These are phyloP conservation scores for Globisporangium echinulatum DNA, from an alignment of 352 stramenopile genomes.

Conservation along the genomic window DNA sequence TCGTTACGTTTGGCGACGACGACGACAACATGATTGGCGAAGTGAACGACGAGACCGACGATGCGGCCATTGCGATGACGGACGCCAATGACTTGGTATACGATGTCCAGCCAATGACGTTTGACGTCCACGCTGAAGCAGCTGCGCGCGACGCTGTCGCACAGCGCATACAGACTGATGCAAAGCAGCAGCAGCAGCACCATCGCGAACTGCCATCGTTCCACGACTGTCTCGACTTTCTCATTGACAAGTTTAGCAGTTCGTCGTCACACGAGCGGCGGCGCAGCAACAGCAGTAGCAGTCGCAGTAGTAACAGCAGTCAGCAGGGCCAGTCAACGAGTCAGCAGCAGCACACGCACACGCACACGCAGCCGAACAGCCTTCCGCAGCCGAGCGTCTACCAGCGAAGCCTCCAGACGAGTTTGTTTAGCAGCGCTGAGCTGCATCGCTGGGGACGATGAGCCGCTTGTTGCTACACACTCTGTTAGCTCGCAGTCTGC, in stretches of 20 bases:
- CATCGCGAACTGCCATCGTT: conserved; percentile 12
- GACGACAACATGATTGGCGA: conserved; percentile 2
- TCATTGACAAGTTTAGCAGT: conserved; percentile 12
- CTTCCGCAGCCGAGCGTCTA: no score
- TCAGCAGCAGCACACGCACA: no score
- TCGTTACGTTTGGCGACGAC: conserved; percentile 9
- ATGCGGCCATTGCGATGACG: background rate
- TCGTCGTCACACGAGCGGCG: conserved; percentile 1
- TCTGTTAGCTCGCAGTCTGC: background rate
- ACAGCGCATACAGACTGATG: background rate
- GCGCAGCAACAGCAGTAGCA: background rate
- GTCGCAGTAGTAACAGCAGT: background rate
- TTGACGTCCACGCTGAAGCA: conserved; percentile 4
- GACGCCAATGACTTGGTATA: background rate
- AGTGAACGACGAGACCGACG: background rate
- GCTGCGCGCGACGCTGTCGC: background rate
- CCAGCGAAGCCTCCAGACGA: no score
- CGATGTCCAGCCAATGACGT: background rate
- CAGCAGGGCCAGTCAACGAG: no score
- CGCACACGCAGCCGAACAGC: no score
- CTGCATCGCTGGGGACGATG: conserved; percentile 8
- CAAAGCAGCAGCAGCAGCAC: background rate
- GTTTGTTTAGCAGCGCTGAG: background rate
- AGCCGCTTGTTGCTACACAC: background rate
- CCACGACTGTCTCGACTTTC: conserved; percentile 11